Evolutionary conservation across 371 early-diverging fungal species (phyloP).

Genomic region (Mucor piriformis): DNA sequence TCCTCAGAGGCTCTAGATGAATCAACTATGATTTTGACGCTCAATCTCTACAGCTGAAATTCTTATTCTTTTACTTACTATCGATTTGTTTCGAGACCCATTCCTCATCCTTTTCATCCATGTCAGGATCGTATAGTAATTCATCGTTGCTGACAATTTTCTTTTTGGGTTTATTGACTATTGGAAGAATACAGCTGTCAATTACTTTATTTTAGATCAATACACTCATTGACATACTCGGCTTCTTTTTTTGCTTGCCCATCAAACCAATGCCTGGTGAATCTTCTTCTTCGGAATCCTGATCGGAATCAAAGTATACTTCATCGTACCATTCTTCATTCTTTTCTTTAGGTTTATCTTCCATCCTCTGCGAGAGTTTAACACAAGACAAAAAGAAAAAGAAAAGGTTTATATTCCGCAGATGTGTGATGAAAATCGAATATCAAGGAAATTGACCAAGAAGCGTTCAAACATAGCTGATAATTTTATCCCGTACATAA

Average conservation of each 20-base stretch:
- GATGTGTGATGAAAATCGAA: too few species aligned
- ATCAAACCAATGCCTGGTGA: conserved; percentile 6
- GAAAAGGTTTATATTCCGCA: not conserved
- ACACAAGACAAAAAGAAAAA: not conserved
- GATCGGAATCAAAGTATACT: conserved; percentile 56
- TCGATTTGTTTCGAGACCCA: conserved; percentile 61
- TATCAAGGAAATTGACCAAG: too few species aligned
- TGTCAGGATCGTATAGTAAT: conserved; percentile 59
- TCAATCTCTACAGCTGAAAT: not conserved
- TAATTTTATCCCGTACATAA: too few species aligned
- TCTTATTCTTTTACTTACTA: conserved; percentile 25
- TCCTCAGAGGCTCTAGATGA: conserved; percentile 16
- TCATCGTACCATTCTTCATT: conserved; percentile 45
- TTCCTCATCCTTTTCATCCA: conserved; percentile 59
- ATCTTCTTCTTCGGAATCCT: conserved; percentile 29
- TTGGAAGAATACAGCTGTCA: not conserved
- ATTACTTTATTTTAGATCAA: conserved; percentile 18
- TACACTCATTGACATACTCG: not conserved
- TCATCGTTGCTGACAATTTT: conserved; percentile 51
- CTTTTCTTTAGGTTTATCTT: not conserved
- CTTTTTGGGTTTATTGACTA: conserved; percentile 19
- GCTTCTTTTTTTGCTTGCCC: conserved; percentile 7
- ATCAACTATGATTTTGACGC: not conserved
- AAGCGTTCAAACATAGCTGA: too few species aligned
- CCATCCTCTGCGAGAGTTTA: not conserved